Conservation (phyloP, 2,329 filamentous ascomycete species). For the Phaeosphaeria sp. region DNA sequence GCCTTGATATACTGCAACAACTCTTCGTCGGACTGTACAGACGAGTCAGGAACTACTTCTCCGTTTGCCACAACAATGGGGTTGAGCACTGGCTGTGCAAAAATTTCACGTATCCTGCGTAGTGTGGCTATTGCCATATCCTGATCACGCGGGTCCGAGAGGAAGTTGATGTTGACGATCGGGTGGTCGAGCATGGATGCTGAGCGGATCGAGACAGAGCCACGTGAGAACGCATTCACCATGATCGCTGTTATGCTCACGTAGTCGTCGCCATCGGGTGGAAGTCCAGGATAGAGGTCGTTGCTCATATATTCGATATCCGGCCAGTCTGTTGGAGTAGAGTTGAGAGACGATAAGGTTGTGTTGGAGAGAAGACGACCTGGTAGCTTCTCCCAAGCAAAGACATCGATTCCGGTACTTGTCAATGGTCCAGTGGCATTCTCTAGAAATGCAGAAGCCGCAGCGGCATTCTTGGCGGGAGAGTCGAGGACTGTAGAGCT, state of each 20-base stretch:
- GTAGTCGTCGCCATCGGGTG: constrained; percentile 33
- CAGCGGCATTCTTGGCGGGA: constrained; percentile 12
- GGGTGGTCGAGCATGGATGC: constrained; percentile 33
- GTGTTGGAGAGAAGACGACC: constrained; percentile 16
- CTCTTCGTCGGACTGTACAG: constrained; percentile 24
- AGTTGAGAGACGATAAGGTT: constrained; percentile 6
- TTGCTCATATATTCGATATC: constrained; percentile 24
- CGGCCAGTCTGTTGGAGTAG: constrained; percentile 26
- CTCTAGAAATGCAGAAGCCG: constrained; percentile 7
- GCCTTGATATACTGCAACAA: constrained; percentile 23
- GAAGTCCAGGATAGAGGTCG: constrained; percentile 17
- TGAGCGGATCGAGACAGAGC: constrained; percentile 39
- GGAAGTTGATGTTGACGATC: constrained; percentile 39
- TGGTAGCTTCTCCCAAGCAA: constrained; percentile 30
- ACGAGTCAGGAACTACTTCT: constrained; percentile 30
- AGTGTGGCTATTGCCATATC: constrained; percentile 38
- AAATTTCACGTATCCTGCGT: constrained; percentile 35
- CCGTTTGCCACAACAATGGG: constrained; percentile 16
- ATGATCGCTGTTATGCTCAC: constrained; percentile 35
- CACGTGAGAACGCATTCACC: constrained; percentile 43
- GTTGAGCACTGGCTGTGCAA: constrained; percentile 12
- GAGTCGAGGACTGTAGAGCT: constrained; percentile 16
- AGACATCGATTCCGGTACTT: constrained; percentile 16
- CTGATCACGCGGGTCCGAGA: constrained; percentile 34
- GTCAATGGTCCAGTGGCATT: constrained; percentile 18